These are phyloP conservation scores for Rosa lucieae DNA, from an alignment of 306 rosid species.

Conservation along the genomic window DNA sequence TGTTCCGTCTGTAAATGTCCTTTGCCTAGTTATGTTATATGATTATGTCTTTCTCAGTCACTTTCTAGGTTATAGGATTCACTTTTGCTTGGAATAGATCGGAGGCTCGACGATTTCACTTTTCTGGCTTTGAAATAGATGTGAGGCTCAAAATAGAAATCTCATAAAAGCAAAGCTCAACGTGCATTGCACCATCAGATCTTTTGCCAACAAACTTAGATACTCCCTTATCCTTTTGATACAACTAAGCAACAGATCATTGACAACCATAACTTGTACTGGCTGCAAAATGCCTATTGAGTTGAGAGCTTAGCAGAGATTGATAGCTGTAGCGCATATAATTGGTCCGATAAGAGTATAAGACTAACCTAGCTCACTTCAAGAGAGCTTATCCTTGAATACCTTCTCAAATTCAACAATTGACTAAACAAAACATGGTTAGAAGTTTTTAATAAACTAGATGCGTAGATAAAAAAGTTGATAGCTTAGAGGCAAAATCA, in stretches of 20 bases:
- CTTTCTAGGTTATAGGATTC: conserved; percentile 20
- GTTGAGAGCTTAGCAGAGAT: not conserved
- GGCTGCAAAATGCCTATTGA: not conserved
- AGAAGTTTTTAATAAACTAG: not conserved
- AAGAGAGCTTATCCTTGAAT: not conserved
- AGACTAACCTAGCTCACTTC: not conserved
- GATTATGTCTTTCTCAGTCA: not conserved
- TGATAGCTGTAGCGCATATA: not conserved
- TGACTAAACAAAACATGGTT: conserved; percentile 9
- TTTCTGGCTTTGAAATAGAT: not conserved
- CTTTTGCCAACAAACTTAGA: conserved; percentile 17
- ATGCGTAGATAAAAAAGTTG: not conserved
- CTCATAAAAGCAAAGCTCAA: conserved; percentile 2
- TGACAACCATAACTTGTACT: not conserved
- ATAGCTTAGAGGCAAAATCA: not conserved
- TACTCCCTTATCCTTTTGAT: conserved; percentile 21
- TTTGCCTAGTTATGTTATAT: not conserved
- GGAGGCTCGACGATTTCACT: not conserved
- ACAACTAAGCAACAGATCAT: not conserved
- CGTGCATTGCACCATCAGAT: conserved; percentile 12
- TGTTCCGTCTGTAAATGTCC: not conserved
- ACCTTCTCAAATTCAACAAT: not conserved
- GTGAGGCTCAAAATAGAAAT: not conserved
- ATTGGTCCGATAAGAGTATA: not conserved
- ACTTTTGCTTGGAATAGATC: conserved; percentile 11